Percentiles rank a stretch among this genome's conserved stretches.
phyloP scores from a whole-genome alignment of 2,329 filamentous ascomycete species.

The Sphaceloma murrayae region DNA sequence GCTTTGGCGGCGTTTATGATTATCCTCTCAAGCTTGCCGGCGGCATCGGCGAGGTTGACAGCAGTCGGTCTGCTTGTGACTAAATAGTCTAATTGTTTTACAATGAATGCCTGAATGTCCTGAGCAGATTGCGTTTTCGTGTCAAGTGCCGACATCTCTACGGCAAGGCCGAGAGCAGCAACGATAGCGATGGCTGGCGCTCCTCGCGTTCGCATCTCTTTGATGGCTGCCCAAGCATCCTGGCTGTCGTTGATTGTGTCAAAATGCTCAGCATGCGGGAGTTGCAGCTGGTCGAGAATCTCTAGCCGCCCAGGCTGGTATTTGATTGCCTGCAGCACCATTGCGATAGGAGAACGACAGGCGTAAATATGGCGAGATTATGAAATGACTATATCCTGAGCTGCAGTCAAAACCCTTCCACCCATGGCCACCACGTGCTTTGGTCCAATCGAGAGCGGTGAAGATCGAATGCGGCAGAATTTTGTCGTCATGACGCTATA shows the following conservation, averaged over 20 bases:
- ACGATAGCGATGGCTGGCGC: constrained; percentile 97
- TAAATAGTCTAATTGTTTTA: constrained; percentile 71
- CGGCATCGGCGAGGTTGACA: constrained; percentile 87
- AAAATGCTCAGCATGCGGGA: constrained; percentile 73
- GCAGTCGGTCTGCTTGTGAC: constrained; percentile 85
- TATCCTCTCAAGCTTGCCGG: constrained; percentile 62
- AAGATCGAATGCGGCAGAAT: constrained; percentile 4
- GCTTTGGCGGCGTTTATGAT: constrained; percentile 44
- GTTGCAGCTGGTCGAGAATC: constrained; percentile 73
- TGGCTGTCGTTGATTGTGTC: constrained; percentile 59
- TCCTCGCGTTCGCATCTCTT: constrained; percentile 66
- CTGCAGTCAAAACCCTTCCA: no score
- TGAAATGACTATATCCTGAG: no score
- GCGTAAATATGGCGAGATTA: no score
- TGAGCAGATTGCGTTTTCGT: constrained; percentile 46
- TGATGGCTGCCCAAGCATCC: constrained; percentile 75
- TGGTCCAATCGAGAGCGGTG: not conserved
- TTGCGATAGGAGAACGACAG: no score
- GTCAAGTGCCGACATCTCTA: constrained; percentile 51
- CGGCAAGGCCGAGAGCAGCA: constrained; percentile 78
- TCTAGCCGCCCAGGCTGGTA: constrained; percentile 63
- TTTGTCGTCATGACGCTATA: constrained; percentile 11
- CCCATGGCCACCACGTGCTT: constrained; percentile 6
- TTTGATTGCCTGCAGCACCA: constrained; percentile 65
- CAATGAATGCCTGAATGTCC: constrained; percentile 58